phyloP scores from a whole-genome alignment of 345 rosid species.

The Kernera saxatilis region DNA sequence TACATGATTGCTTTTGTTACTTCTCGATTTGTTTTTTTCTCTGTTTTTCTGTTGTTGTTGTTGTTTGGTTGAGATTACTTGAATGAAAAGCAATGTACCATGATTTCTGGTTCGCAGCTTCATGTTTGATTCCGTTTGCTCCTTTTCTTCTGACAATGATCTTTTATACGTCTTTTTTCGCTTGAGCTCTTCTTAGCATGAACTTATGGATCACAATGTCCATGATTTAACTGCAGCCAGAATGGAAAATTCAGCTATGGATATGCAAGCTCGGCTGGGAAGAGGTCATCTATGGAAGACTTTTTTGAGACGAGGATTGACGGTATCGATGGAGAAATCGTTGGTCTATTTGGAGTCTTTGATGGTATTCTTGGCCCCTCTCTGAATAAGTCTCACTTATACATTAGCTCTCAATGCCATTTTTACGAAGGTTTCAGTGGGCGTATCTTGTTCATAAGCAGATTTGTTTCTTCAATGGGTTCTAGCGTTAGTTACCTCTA shows the following conservation, averaged over 20 bases:
- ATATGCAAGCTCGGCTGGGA: conserved; percentile 95
- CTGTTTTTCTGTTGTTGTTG: not conserved
- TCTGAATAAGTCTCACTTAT: not conserved
- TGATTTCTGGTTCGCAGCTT: not conserved
- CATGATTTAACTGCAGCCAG: conserved; percentile 46
- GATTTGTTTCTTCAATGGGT: not conserved
- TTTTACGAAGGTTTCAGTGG: not conserved
- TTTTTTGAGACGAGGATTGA: conserved; percentile 93
- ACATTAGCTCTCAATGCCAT: not conserved
- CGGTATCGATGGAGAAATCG: conserved; percentile 87
- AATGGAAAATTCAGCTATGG: conserved; percentile 96
- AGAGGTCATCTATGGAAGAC: conserved; percentile 98
- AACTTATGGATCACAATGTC: not conserved
- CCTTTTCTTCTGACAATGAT: not conserved
- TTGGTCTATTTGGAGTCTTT: conserved; percentile 96
- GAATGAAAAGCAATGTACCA: not conserved
- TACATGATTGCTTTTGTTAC: not conserved
- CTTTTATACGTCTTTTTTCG: not conserved
- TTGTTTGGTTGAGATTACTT: not conserved
- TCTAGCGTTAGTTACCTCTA: too few relatives aligned
- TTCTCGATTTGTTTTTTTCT: too few relatives aligned
- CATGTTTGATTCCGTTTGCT: not conserved
- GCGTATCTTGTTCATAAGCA: not conserved
- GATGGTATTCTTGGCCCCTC: conserved; percentile 50
- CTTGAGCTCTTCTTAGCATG: not conserved